Conservation (phyloP, 139 green algal species). For the Chlorella sp. region DNA sequence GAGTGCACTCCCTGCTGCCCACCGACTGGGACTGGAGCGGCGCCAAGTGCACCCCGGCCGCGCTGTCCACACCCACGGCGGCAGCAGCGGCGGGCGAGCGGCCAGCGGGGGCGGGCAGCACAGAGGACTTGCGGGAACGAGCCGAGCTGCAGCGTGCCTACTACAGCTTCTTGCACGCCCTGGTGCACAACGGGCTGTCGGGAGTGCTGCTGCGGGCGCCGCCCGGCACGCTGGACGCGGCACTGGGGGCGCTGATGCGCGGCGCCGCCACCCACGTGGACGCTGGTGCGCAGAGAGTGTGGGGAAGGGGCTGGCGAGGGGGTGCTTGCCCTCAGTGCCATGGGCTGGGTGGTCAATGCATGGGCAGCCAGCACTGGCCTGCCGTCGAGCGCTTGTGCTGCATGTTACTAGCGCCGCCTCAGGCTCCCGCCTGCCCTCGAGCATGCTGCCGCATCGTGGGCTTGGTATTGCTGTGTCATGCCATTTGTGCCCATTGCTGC, state of each 20-base stretch:
- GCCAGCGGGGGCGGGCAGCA: slow-evolving; percentile 32
- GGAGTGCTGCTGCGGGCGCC: slow-evolving; percentile 11
- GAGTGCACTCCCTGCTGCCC: slow-evolving; percentile 65
- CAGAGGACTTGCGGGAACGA: slow-evolving; percentile 78
- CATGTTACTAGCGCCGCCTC: too few relatives aligned
- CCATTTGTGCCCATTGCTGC: too few relatives aligned
- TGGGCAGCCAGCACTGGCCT: too few relatives aligned
- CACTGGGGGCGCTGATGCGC: slow-evolving; percentile 63
- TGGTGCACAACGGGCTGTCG: slow-evolving; percentile 41
- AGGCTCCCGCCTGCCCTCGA: too few relatives aligned
- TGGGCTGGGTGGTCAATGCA: background rate
- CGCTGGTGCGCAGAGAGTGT: background rate
- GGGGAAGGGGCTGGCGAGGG: too few relatives aligned
- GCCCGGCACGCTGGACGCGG: slow-evolving; percentile 30
- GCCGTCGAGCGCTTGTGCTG: too few relatives aligned
- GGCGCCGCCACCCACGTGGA: slow-evolving; percentile 70
- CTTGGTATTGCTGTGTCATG: too few relatives aligned
- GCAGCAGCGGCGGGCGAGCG: background rate
- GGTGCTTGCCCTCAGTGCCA: background rate
- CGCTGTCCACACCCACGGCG: slow-evolving; percentile 2
- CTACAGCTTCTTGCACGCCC: slow-evolving; percentile 71
- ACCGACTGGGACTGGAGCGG: slow-evolving; percentile 85
- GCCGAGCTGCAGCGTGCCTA: slow-evolving; percentile 79
- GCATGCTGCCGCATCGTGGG: too few relatives aligned
- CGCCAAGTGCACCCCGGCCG: slow-evolving; percentile 37